Percentiles rank a stretch among this genome's conserved stretches.
These are phyloP conservation scores for Emericellopsis cladophorae DNA, from an alignment of 2,329 filamentous ascomycete species.

Conservation along the genomic window DNA sequence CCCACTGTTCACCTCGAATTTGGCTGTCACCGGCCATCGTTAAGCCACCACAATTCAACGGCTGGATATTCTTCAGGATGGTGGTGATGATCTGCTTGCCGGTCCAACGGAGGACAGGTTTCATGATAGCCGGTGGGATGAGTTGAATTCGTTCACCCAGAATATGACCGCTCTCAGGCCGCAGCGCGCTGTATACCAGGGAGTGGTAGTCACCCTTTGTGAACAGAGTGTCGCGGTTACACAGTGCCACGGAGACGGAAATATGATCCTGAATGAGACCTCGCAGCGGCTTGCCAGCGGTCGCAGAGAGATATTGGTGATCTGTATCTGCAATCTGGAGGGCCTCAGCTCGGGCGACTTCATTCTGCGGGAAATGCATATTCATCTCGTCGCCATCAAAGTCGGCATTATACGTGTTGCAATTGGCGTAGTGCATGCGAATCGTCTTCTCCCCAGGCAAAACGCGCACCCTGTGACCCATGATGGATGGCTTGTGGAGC, in stretches of 20 bases:
- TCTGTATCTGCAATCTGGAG: constrained; percentile 91
- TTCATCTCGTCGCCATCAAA: constrained; percentile 99
- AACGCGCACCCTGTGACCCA: constrained; percentile 90
- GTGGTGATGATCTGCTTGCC: constrained; percentile 94
- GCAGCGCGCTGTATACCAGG: constrained; percentile 78
- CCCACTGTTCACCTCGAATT: constrained; percentile 72
- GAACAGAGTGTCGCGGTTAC: constrained; percentile 85
- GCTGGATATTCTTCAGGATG: constrained; percentile 83
- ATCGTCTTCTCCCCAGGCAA: constrained; percentile 92
- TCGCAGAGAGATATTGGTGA: constrained; percentile 91
- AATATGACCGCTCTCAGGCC: constrained; percentile 84
- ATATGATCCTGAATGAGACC: constrained; percentile 98
- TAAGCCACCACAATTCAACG: constrained; percentile 60
- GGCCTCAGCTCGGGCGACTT: constrained; percentile 84
- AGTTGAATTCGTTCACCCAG: constrained; percentile 71
- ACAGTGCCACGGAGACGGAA: constrained; percentile 83
- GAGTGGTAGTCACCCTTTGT: constrained; percentile 81
- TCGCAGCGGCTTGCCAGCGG: constrained; percentile 82
- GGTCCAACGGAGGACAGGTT: constrained; percentile 76
- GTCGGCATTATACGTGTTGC: constrained; percentile 98
- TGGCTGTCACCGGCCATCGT: constrained; percentile 70
- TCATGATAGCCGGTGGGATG: constrained; percentile 68
- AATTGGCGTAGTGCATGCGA: constrained; percentile 99
- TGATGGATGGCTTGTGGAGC: constrained; percentile 96
- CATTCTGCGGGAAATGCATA: constrained; percentile 98